phyloP scores from a whole-genome alignment of 805 yeast species.

The Jamesozyma spencerorum region DNA sequence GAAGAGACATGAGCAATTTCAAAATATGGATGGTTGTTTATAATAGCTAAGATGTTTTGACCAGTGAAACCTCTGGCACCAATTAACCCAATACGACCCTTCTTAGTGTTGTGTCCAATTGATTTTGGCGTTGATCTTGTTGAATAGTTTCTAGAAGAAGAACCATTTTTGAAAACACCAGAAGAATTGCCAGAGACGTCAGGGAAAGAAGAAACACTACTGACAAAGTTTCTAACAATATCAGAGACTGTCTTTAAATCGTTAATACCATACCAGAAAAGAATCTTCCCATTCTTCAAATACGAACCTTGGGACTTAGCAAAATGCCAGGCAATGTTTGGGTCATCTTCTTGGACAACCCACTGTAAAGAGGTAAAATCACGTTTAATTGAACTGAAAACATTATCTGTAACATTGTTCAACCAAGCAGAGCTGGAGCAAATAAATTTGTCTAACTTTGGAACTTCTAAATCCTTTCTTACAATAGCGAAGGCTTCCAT shows the following conservation, averaged over 20 bases:
- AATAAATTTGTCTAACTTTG: constrained; percentile 74
- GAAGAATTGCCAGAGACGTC: constrained; percentile 29
- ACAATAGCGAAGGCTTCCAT: constrained; percentile 89
- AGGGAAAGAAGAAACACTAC: constrained; percentile 26
- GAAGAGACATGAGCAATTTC: constrained; percentile 92
- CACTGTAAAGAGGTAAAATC: constrained; percentile 73
- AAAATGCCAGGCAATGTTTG: constrained; percentile 87
- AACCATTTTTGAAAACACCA: constrained; percentile 37
- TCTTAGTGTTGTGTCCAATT: constrained; percentile 50
- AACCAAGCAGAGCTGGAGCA: constrained; percentile 92
- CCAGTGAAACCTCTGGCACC: constrained; percentile 99
- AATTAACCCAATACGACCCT: constrained; percentile 77
- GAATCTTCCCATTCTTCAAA: constrained; percentile 75
- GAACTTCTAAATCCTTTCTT: constrained; percentile 42
- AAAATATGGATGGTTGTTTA: constrained; percentile 78
- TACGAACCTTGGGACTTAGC: constrained; percentile 90
- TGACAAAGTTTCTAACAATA: constrained; percentile 49
- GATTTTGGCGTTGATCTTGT: constrained; percentile 51
- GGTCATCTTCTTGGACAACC: constrained; percentile 84
- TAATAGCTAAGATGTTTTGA: constrained; percentile 78
- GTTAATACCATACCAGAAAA: constrained; percentile 89
- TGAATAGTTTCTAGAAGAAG: constrained; percentile 46
- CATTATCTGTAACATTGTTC: constrained; percentile 91
- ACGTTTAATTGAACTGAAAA: constrained; percentile 70
- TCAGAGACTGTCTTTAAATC: constrained; percentile 53